Percentiles rank a stretch among this genome's conserved stretches.
phyloP scores from a whole-genome alignment of 192 early-diverging fungal genomes.

The Podila epigama region DNA sequence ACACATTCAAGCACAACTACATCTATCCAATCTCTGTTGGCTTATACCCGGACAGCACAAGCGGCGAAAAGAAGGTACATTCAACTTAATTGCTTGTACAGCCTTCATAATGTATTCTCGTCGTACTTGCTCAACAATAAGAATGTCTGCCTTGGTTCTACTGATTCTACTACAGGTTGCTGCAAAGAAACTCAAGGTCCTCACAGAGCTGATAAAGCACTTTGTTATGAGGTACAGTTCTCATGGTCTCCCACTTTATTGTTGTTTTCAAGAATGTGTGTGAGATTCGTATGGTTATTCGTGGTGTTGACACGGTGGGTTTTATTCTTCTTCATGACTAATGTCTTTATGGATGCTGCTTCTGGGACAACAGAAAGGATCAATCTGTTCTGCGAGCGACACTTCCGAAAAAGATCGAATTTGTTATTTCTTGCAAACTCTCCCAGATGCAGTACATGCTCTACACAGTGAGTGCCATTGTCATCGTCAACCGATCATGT shows the following conservation, averaged over 20 bases:
- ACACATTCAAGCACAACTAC: constrained; percentile 63
- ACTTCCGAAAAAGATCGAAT: constrained; percentile 77
- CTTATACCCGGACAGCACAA: constrained; percentile 59
- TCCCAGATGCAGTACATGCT: constrained; percentile 60
- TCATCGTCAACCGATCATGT: not conserved
- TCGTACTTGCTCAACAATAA: not conserved
- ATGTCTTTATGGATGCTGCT: too few relatives aligned
- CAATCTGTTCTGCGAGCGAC: constrained; percentile 55
- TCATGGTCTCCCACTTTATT: not conserved
- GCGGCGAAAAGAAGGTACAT: constrained; percentile 28
- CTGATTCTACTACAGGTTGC: not conserved
- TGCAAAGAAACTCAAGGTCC: constrained; percentile 58
- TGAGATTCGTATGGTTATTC: too few relatives aligned
- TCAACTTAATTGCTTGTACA: not conserved
- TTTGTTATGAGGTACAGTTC: constrained; percentile 59
- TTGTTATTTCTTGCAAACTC: constrained; percentile 69
- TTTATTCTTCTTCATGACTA: not conserved
- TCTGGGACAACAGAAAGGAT: constrained; percentile 52
- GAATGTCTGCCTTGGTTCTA: too few relatives aligned
- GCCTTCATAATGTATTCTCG: not conserved
- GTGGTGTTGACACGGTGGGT: too few relatives aligned
- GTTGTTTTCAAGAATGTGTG: not conserved
- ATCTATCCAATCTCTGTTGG: constrained; percentile 68
- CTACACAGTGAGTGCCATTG: constrained; percentile 55
- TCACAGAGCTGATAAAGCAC: constrained; percentile 70